These are phyloP conservation scores for Clonostachys chloroleuca DNA, from an alignment of 2,329 filamentous ascomycete species.

Conservation along the genomic window DNA sequence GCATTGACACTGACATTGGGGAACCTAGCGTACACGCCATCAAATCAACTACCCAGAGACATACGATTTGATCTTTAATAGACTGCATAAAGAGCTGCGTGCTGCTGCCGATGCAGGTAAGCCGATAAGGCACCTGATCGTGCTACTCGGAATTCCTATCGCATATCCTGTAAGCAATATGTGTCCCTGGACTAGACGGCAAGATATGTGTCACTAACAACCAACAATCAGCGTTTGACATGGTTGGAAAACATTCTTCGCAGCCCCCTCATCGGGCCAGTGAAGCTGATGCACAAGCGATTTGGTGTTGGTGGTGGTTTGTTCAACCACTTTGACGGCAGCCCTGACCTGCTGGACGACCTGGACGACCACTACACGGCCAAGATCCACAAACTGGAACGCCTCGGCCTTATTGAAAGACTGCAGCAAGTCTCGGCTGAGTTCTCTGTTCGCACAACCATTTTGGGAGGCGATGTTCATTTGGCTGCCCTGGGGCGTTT, in stretches of 20 bases:
- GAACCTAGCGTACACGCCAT: constrained; percentile 69
- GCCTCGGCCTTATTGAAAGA: constrained; percentile 70
- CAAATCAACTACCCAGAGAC: constrained; percentile 94
- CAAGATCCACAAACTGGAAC: constrained; percentile 85
- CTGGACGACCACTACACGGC: constrained; percentile 96
- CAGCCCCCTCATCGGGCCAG: constrained; percentile 81
- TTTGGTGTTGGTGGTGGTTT: constrained; percentile 81
- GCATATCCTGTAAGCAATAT: constrained; percentile 65
- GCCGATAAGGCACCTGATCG: constrained; percentile 82
- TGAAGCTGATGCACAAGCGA: constrained; percentile 85
- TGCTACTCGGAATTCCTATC: constrained; percentile 83
- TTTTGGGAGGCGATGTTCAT: constrained; percentile 92
- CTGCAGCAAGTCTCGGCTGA: constrained; percentile 81
- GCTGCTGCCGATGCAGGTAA: constrained; percentile 62
- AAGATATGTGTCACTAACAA: not conserved
- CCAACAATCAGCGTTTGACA: constrained; percentile 65
- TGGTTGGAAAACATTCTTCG: constrained; percentile 92
- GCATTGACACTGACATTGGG: constrained; percentile 31
- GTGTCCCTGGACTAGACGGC: constrained; percentile 17
- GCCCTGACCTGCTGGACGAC: constrained; percentile 87
- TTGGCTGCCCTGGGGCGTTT: constrained; percentile 89
- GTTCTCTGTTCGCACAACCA: constrained; percentile 85
- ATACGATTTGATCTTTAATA: constrained; percentile 77
- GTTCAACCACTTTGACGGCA: constrained; percentile 94
- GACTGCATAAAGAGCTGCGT: constrained; percentile 68